Base-by-base conservation (phyloP, 345 rosid genomes). In the Pugionium dolabratum region DNA sequence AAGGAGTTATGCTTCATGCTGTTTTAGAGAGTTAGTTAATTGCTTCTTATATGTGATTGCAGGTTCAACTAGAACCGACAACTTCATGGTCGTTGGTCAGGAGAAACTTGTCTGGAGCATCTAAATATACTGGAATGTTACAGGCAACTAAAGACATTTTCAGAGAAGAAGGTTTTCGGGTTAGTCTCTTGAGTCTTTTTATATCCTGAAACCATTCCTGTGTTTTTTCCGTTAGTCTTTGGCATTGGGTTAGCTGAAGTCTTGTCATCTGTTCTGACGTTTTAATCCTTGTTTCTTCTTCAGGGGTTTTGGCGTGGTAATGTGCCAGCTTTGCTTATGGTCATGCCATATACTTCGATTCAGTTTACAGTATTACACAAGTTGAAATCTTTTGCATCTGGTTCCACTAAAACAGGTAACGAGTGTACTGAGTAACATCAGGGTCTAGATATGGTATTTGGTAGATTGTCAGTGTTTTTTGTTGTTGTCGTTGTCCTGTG, bases 261-360 rank as follows among this genome's bases (percentile, higher is more conserved):
- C 1, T 26, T 47, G 31, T 40, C 47, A 32, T 28, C 37, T 64
- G 57, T 46, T 59, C 51, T 62, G 52, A 66, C 62, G 57, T 32
- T 29, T 54, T 46, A 42, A 44, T 69, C n/a, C 46, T 76, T 78
- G 47, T 66, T 75, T 35, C 18, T 18, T 72, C 37, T 73, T 73
- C 79, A 94, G 99, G 99, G 99, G 4, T 94, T 94, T 76, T 94
- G 97, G 99, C 97, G 97, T 62, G 99, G 99, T 30, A 94, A 90
- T 80, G 95, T 86, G 74, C 99, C 99, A 4, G 99, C 99, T 64
- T 81, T 94, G 66, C 96, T 94, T 33, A 90, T 94, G 97, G 96
- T 84, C 69, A 83, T 94, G 92, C 97, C 99, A n/a, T 94, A 90
- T 52, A 79, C 95, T 54, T 85, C 99, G 59, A 90, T 94, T 78